Conservation (phyloP, 108 stramenopile genomes). For the Schizochytrium sp. region DNA sequence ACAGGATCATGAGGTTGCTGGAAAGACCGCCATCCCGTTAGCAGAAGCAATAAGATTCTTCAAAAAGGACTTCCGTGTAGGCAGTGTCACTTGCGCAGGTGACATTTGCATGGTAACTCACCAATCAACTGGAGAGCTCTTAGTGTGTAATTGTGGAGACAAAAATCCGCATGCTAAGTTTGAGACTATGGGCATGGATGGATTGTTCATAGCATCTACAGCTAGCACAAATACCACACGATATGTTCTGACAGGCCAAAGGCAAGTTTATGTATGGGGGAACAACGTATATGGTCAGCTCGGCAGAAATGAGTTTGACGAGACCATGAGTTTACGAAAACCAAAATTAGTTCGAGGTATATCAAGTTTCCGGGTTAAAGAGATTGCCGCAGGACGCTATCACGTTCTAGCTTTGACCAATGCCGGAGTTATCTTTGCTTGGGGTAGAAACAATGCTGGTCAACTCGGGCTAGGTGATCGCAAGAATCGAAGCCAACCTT, state of each 20-base stretch:
- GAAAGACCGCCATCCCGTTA: neutral
- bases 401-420: slow-evolving; percentile 42
- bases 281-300: slow-evolving; percentile 2
- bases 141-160: neutral
- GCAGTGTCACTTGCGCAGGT: neutral
- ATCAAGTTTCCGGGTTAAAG: neutral
- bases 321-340: neutral
- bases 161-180: neutral
- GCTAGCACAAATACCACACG: slow-evolving; percentile 1
- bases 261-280: slow-evolving; percentile 32
- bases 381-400: neutral
- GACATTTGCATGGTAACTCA: neutral
- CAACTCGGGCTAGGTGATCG: slow-evolving; percentile 43
- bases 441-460: slow-evolving; percentile 41
- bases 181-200: neutral
- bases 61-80: slow-evolving; percentile 20
- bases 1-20: neutral
- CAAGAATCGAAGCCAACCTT: neutral
- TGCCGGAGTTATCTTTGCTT: slow-evolving; percentile 11
- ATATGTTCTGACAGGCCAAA: neutral
- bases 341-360: neutral
- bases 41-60: neutral
- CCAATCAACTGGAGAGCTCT: slow-evolving; percentile 51
- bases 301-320: neutral
- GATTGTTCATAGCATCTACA: neutral